Percentiles rank a stretch among this genome's conserved stretches.
Conservation (phyloP, 1,139 yeast species). For the Suhomyces bribrorum region DNA sequence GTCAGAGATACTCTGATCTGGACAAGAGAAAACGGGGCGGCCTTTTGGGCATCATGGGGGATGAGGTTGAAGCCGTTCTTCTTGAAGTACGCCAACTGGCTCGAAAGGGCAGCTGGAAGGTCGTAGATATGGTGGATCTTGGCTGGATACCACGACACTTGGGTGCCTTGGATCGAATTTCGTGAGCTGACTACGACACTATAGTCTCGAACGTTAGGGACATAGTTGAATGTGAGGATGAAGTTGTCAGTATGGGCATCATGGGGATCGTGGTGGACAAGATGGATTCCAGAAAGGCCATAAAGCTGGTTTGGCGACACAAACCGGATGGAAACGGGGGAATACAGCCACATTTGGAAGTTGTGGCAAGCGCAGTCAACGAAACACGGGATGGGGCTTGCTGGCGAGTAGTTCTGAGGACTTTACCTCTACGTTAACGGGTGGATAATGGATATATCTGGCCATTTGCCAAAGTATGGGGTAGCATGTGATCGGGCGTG, state of each 20-base stretch:
- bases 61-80: constrained; percentile 30
- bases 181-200: constrained; percentile 22
- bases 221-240: constrained; percentile 22
- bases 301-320: constrained; percentile 20
- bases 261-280: constrained; percentile 14
- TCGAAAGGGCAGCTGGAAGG: constrained; percentile 5
- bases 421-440: no score
- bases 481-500: constrained; percentile 1
- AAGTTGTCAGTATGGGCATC: constrained; percentile 17
- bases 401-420: no score
- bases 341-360: constrained; percentile 22
- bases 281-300: constrained; percentile 31
- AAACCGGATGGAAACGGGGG: constrained; percentile 31
- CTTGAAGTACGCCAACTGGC: constrained; percentile 19
- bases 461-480: background rate
- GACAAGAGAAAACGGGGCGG: constrained; percentile 2
- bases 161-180: constrained; percentile 14
- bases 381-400: background rate
- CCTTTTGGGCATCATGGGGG: constrained; percentile 25
- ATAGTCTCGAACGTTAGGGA: constrained; percentile 18
- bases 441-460: no score
- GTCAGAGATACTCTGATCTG: background rate
- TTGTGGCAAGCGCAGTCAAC: background rate
- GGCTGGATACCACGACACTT: constrained; percentile 26
- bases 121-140: constrained; percentile 7